A percentile compares a stretch with the other conserved stretches of the same genome.
phyloP scores from a whole-genome alignment of 805 yeast species.

The Hanseniaspora valbyensis region DNA sequence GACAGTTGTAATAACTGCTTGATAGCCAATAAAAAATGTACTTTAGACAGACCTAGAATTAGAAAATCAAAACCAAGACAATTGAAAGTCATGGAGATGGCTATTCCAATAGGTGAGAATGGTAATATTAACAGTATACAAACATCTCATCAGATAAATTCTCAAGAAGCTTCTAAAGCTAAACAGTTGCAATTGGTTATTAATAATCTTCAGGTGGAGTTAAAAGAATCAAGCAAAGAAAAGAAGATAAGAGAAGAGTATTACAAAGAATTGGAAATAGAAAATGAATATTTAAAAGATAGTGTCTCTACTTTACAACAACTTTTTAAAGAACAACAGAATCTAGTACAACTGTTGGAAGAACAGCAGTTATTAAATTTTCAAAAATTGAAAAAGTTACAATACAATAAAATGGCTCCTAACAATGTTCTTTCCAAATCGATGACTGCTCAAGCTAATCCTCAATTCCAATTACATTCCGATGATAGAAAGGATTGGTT shows the following conservation, averaged over 20 bases:
- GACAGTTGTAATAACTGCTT: slow-evolving; percentile 16
- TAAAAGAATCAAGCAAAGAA: slow-evolving; percentile 16
- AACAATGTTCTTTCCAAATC: not conserved
- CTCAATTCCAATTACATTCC: slow-evolving; percentile 7
- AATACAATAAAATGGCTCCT: not conserved
- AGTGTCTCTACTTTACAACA: slow-evolving; percentile 4
- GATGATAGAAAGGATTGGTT: slow-evolving; percentile 12
- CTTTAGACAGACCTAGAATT: slow-evolving; percentile 15
- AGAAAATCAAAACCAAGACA: slow-evolving; percentile 18
- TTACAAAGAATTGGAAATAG: slow-evolving; percentile 10
- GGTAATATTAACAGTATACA: not conserved
- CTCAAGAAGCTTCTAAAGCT: not conserved
- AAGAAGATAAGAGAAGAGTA: slow-evolving; percentile 8
- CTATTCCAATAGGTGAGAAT: not conserved
- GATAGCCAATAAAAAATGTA: slow-evolving; percentile 17
- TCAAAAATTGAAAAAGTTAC: slow-evolving; percentile 4
- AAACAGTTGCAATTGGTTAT: not conserved
- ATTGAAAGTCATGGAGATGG: slow-evolving; percentile 13
- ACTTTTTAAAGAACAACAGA: slow-evolving; percentile 13
- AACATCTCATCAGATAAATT: not conserved
- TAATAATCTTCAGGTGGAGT: not conserved
- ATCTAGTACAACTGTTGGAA: slow-evolving; percentile 13
- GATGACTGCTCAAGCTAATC: not conserved
- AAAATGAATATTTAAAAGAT: slow-evolving; percentile 11
- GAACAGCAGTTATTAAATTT: slow-evolving; percentile 11